These are phyloP conservation scores for Sporopachydermia quercuum DNA, from an alignment of 805 yeast species.

Conservation along the genomic window DNA sequence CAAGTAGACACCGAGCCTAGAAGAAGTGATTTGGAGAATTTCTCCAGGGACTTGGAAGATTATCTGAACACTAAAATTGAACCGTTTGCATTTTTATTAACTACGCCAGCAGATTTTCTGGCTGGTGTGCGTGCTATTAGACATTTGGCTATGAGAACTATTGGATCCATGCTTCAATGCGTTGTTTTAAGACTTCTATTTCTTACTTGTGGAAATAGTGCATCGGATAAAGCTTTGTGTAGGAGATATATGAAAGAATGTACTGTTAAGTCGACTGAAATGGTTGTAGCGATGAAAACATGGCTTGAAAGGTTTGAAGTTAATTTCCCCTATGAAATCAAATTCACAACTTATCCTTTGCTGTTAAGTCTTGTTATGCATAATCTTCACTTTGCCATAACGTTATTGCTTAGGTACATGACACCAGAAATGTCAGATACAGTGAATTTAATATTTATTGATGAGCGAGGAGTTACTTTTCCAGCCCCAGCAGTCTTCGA, in stretches of 20 bases:
- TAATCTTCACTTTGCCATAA: not conserved
- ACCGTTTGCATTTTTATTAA: conserved; percentile 1
- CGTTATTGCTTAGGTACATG: not conserved
- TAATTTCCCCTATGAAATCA: conserved; percentile 1
- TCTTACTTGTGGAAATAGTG: not conserved
- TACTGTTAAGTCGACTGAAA: not conserved
- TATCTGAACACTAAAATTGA: not conserved
- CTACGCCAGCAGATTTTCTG: not conserved
- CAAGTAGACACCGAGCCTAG: not conserved
- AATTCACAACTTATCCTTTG: not conserved
- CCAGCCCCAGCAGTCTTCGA: not conserved
- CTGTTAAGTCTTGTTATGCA: not conserved
- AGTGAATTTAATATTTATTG: not conserved
- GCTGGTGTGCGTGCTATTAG: not conserved
- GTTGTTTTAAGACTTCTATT: not conserved
- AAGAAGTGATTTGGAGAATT: not conserved
- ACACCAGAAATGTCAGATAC: not conserved
- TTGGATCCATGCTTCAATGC: not conserved
- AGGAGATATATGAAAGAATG: not conserved
- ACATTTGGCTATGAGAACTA: not conserved
- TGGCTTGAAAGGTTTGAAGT: not conserved
- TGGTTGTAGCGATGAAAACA: not conserved
- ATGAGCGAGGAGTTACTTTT: not conserved
- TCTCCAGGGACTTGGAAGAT: not conserved
- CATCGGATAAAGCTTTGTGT: not conserved